Evolutionary conservation across 2,329 filamentous ascomycete genomes (phyloP).

Genomic region (Venturia carpophila): DNA sequence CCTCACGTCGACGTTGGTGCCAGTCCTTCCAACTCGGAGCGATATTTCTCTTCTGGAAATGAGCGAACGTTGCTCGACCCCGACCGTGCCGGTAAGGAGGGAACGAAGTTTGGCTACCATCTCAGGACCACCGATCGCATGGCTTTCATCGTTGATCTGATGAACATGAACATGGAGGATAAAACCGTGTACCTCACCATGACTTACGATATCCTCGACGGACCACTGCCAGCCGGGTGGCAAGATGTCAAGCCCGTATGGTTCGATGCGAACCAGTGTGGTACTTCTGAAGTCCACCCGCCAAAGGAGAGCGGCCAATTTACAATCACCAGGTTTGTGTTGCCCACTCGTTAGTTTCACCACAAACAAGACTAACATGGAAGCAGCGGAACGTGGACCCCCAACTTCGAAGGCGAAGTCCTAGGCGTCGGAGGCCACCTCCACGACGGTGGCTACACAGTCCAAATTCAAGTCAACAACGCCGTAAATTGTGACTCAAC

Average conservation of each 20-base stretch:
- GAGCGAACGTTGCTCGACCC: constrained; percentile 13
- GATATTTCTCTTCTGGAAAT: constrained; percentile 17
- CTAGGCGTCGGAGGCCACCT: constrained; percentile 17
- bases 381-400: constrained; percentile 1
- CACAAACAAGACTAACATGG: not conserved
- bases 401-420: constrained; percentile 17
- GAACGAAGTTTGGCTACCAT: constrained; percentile 12
- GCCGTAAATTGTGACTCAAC: not conserved
- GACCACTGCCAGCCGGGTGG: constrained; percentile 1
- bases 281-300: constrained; percentile 16
- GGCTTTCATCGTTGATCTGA: constrained; percentile 19
- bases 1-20: constrained; percentile 16
- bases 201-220: constrained; percentile 17
- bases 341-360: not conserved
- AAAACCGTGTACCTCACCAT: constrained; percentile 16
- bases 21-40: constrained; percentile 17
- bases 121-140: constrained; percentile 13
- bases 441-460: constrained; percentile 6
- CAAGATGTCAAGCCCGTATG: constrained; percentile 16
- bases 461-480: constrained; percentile 5
- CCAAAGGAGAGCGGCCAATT: constrained; percentile 13
- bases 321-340: constrained; percentile 1
- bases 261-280: constrained; percentile 18
- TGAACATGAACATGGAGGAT: constrained; percentile 19
- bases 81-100: not conserved